phyloP scores from a whole-genome alignment of 164 flowering plant species.

The Stephania cephalantha region DNA sequence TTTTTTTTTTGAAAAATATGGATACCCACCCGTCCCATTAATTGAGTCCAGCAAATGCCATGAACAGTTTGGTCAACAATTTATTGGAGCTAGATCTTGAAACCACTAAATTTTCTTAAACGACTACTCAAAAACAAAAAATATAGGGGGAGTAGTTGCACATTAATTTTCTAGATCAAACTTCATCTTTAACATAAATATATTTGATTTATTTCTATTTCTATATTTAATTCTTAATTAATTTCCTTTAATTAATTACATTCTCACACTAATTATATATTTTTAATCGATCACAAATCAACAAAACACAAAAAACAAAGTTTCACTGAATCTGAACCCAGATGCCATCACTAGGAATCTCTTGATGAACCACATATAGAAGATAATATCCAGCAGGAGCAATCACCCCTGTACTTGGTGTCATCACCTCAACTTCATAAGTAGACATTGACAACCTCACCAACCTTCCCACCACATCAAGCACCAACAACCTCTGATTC shows the following conservation, averaged over 20 bases:
- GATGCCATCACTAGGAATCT: slow-evolving; percentile 37
- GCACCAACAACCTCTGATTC: slow-evolving; percentile 42
- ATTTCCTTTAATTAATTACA: background rate
- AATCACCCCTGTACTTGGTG: slow-evolving; percentile 26
- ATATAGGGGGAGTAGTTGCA: too few species aligned
- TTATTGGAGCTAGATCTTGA: background rate
- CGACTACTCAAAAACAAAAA: too few species aligned
- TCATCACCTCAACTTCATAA: slow-evolving; percentile 19
- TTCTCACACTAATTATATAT: background rate
- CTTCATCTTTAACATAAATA: background rate
- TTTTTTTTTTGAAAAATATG: background rate
- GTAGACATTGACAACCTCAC: background rate
- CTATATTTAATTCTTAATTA: background rate
- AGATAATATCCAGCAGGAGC: slow-evolving; percentile 49
- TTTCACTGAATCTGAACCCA: slow-evolving; percentile 35
- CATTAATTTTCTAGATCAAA: too few species aligned
- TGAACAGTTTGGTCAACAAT: background rate
- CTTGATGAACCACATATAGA: slow-evolving; percentile 32
- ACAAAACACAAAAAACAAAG: background rate
- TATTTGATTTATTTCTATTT: background rate
- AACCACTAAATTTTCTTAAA: background rate
- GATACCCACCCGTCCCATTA: background rate
- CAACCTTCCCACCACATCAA: slow-evolving; percentile 13
- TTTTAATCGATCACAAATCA: background rate
- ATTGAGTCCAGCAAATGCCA: background rate